These are phyloP conservation scores for Neophaeococcomyces aloes DNA, from an alignment of 2,329 filamentous ascomycete genomes.

Conservation along the genomic window DNA sequence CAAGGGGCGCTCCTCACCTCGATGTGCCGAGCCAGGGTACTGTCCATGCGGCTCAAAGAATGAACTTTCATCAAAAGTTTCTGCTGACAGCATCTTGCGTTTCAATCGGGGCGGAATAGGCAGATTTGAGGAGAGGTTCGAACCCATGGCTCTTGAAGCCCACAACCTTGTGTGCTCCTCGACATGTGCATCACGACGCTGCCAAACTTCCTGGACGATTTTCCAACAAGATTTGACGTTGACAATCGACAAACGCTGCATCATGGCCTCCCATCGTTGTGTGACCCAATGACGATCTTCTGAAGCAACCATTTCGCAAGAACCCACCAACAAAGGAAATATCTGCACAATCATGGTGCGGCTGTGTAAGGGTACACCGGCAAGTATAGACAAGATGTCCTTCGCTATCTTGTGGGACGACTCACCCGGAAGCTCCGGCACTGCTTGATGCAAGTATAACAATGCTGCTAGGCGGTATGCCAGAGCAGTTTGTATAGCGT, in stretches of 20 bases:
- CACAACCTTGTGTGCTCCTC: slow-evolving; percentile 30
- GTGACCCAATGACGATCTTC: slow-evolving; percentile 56
- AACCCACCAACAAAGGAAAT: slow-evolving; percentile 57
- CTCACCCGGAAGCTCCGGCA: slow-evolving; percentile 55
- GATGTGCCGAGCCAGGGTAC: no score
- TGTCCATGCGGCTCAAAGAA: slow-evolving; percentile 1
- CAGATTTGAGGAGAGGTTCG: slow-evolving; percentile 12
- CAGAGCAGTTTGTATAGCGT: slow-evolving; percentile 56
- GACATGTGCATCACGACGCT: slow-evolving; percentile 47
- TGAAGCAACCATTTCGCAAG: slow-evolving; percentile 49
- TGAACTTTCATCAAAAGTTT: slow-evolving; percentile 5
- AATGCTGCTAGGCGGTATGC: slow-evolving; percentile 58
- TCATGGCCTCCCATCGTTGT: slow-evolving; percentile 52
- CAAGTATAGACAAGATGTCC: slow-evolving; percentile 50
- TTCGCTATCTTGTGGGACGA: slow-evolving; percentile 49
- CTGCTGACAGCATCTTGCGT: slow-evolving; percentile 10
- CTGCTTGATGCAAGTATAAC: slow-evolving; percentile 56
- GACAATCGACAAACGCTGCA: slow-evolving; percentile 53
- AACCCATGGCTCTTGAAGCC: slow-evolving; percentile 21
- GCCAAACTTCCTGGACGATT: slow-evolving; percentile 58
- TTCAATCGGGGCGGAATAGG: slow-evolving; percentile 16
- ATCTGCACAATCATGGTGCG: slow-evolving; percentile 59
- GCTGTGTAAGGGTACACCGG: slow-evolving; percentile 52
- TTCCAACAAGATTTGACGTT: slow-evolving; percentile 56
- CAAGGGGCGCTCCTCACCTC: no score